Conservation (phyloP, 768 basidiomycete genomes). For the Hygrocybe punicea region DNA sequence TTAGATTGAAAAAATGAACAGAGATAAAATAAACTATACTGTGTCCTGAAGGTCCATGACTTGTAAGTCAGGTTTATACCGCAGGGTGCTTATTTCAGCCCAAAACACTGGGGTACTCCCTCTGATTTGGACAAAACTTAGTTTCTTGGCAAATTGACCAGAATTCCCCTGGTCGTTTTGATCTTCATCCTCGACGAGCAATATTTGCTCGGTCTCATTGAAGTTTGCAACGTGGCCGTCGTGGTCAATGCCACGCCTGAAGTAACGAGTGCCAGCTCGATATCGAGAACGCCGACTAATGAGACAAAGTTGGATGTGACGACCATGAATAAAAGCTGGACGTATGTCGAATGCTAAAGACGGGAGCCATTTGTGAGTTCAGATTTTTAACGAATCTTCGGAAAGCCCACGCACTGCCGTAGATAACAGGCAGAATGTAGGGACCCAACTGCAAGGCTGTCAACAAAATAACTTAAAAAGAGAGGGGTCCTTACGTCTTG, state of each 20-base stretch:
- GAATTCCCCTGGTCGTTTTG: conserved; percentile 37
- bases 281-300: conserved; percentile 92
- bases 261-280: conserved; percentile 95
- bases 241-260: conserved; percentile 87
- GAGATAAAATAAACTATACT: conserved; percentile 42
- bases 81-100: conserved; percentile 92
- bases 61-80: conserved; percentile 95
- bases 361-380: conserved; percentile 6
- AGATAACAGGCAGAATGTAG: conserved; percentile 90
- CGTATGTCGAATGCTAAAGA: conserved; percentile 80
- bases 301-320: conserved; percentile 77
- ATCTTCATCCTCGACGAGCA: conserved; percentile 64
- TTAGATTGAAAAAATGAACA: conserved; percentile 5
- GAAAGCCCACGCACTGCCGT: conserved; percentile 71
- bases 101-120: conserved; percentile 94
- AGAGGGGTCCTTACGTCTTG: conserved; percentile 55
- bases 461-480: conserved; percentile 8
- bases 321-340: conserved; percentile 67
- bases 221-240: conserved; percentile 93
- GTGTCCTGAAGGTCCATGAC: conserved; percentile 91
- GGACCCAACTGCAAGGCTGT: conserved; percentile 60
- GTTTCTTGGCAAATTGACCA: conserved; percentile 53
- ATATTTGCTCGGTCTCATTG: conserved; percentile 95
- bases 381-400: conserved; percentile 4
- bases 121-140: conserved; percentile 90